Evolutionary conservation across 2,329 filamentous ascomycete genomes (phyloP), one percentile per base, ranked within the genome.

Genomic region (Penicillium olsonii): DNA sequence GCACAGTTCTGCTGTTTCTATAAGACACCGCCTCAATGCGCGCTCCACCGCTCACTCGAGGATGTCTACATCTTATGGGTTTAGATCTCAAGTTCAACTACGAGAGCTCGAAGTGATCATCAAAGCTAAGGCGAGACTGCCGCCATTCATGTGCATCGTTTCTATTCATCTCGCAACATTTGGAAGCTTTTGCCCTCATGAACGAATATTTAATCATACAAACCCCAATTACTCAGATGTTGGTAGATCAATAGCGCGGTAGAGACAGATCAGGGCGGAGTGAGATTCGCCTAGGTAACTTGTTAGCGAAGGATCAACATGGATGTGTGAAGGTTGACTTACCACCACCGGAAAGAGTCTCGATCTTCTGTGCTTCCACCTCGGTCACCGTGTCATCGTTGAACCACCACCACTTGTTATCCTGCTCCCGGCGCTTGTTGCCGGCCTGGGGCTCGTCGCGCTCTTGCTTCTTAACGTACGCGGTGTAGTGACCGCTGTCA

Each of bases 391-490:
- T 95, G 68, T 99, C 92, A 65, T 99, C 94, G 71, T 99, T 97
- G 81, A 99, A 99, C 92, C 94, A 99, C 92, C 94, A 99, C 94
- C 94, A 99, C 64, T 91, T 96, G 66, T 95, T 90, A 67, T 95
- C 90, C 65, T 88, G 84, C 45, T 83, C 84, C 5, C 58, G 56
- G 38, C 59, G 59, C 76, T 90, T 89, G 59, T 89, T 90, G 17
- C 67, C 68, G 17, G 87, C 89, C 64, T 85, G 84, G 14, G 86
- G 79, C 61, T 95, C 88, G 46, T 71, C 64, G 3, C 68, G 62
- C 50, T 90, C 86, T 53, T 87, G 80, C 81, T 99, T 96, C 81
- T 97, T 99, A 61, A 99, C 89, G 68, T 96, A 99, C 0, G 92
- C 87, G 4, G 95, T 99, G 78, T 99, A 99, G 74, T 99, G 94